Evolutionary conservation across 306 rosid species (phyloP), one percentile per base, ranked within the genome.

Genomic region (Senna tora): DNA sequence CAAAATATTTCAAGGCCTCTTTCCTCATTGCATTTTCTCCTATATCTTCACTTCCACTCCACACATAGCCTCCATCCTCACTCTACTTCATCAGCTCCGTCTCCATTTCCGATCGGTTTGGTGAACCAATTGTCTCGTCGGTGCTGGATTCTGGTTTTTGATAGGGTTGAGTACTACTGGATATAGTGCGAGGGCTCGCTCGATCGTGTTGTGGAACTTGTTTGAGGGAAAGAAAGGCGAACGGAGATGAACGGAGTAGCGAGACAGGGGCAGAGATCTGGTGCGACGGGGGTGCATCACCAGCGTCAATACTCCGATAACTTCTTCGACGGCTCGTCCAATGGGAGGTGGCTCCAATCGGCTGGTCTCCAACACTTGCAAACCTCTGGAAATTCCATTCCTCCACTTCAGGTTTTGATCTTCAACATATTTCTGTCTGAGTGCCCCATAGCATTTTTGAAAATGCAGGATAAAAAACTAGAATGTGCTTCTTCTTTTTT

Each of bases 311-410:
- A n/a, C n/a, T n/a, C n/a, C n/a, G n/a, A n/a, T n/a, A 84, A 95
- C 82, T 86, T 86, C 21, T 84, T 91, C 59, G 87, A 83, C 58
- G 78, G 82, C 38, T 74, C 84, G 7, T 72, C 82, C 67, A 83
- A 75, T n/a, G 72, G 73, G 54, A 64, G 96, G 46, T 95, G 99
- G 99, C 95, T 95, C 42, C 99, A 95, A 73, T 87, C 99, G 3
- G 89, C 99, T 55, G 99, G 99, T 33, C 96, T 94, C 66, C 97
- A 94, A 69, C 94, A 88, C 59, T 94, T 95, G 5, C 94, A 89
- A 66, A 72, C 92, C 52, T 73, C 95, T 64, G 86, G 84, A 77
- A 69, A 89, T 63, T 78, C 85, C 32, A 78, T 82, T 57, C 81
- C 90, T 69, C 78, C 92, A 0, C 81, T 84, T 50, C 99, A 91